Conservation (phyloP, 768 basidiomycete species). For the Phanerochaete carnosa region DNA sequence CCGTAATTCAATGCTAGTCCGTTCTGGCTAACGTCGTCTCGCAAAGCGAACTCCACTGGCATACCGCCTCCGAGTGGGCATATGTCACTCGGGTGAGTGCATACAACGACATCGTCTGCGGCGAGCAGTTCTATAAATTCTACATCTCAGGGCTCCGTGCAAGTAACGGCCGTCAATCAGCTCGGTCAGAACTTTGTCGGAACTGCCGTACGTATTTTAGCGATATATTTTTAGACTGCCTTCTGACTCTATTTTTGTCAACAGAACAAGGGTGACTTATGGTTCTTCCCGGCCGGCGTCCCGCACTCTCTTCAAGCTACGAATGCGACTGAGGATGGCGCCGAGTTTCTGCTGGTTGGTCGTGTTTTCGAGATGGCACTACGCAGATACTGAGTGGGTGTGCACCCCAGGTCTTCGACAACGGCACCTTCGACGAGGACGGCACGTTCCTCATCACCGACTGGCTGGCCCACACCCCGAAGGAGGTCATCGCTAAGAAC, state of each 20-base stretch:
- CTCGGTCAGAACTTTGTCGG: slow-evolving; percentile 48
- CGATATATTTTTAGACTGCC: no score
- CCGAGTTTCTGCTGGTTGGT: slow-evolving; percentile 23
- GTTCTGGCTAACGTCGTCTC: background rate
- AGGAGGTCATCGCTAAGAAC: slow-evolving; percentile 34
- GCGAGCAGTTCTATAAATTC: background rate
- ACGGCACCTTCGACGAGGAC: slow-evolving; percentile 30
- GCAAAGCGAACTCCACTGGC: slow-evolving; percentile 29
- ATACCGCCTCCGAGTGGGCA: slow-evolving; percentile 24
- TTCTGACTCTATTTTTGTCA: background rate
- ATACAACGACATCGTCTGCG: background rate
- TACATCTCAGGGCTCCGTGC: slow-evolving; percentile 11
- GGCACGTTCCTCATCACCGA: slow-evolving; percentile 31
- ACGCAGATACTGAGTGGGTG: background rate
- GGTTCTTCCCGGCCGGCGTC: slow-evolving; percentile 15
- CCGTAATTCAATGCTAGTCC: background rate
- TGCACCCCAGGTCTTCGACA: slow-evolving; percentile 28
- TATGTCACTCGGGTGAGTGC: slow-evolving; percentile 25
- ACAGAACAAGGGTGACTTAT: slow-evolving; percentile 12
- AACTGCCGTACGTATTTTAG: slow-evolving; percentile 36
- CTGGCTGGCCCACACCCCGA: slow-evolving; percentile 28
- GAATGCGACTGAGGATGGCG: slow-evolving; percentile 26
- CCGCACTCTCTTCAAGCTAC: slow-evolving; percentile 15
- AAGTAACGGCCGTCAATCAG: slow-evolving; percentile 36
- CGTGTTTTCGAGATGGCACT: background rate